These are phyloP conservation scores for Paraphoma sp. DNA, from an alignment of 2,329 filamentous ascomycete genomes.

Conservation along the genomic window DNA sequence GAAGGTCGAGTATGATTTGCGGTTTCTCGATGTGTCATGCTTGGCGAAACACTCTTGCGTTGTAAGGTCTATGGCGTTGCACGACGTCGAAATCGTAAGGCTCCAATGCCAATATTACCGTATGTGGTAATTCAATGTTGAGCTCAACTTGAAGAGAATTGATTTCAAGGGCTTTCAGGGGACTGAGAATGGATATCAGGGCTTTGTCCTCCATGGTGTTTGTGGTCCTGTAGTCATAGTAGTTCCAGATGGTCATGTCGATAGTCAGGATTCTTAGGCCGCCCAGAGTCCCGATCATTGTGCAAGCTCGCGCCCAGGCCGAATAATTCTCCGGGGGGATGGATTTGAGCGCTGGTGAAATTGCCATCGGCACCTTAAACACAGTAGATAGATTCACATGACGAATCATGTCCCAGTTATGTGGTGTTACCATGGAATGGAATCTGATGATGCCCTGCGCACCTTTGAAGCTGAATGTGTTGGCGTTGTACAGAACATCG, in stretches of 20 bases:
- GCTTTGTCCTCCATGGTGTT: background rate
- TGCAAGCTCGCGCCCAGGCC: slow-evolving; percentile 6
- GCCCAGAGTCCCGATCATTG: slow-evolving; percentile 1
- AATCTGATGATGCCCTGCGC: slow-evolving; percentile 4
- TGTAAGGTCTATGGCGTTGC: slow-evolving; percentile 4
- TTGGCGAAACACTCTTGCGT: background rate
- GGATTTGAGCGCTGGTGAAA: background rate
- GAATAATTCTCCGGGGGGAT: slow-evolving; percentile 8
- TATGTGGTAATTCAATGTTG: slow-evolving; percentile 7
- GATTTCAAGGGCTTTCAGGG: background rate
- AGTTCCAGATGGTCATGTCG: slow-evolving; percentile 13
- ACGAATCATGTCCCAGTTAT: slow-evolving; percentile 13
- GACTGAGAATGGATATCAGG: slow-evolving; percentile 5
- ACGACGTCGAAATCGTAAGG: slow-evolving; percentile 3
- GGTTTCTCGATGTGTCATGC: background rate
- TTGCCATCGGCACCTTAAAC: slow-evolving; percentile 5
- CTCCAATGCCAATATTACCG: slow-evolving; percentile 4
- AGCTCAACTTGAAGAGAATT: slow-evolving; percentile 8
- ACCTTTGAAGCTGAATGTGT: slow-evolving; percentile 16
- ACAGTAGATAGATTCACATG: slow-evolving; percentile 13
- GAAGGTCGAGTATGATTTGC: too few species aligned
- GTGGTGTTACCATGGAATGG: background rate
- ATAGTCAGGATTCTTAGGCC: slow-evolving; percentile 8
- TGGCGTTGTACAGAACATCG: slow-evolving; percentile 11
- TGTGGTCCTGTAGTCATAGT: background rate